These are phyloP conservation scores for Zygoascus sp. DNA, from an alignment of 1,139 yeast genomes.

Conservation along the genomic window DNA sequence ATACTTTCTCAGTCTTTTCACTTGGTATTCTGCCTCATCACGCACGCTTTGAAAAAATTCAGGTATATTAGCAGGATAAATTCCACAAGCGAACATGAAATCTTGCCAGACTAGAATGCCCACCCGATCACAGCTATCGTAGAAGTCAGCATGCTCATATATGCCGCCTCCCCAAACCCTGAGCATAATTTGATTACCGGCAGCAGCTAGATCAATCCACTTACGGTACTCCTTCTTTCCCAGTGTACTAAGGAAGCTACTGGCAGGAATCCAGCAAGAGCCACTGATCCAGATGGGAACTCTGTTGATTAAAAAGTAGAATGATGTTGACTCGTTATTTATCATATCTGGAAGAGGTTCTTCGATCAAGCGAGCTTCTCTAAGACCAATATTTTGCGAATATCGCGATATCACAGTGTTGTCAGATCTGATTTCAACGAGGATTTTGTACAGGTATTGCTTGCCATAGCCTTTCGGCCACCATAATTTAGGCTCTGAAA, in stretches of 20 bases:
- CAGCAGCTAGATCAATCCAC: slow-evolving; percentile 34
- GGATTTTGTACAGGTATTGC: slow-evolving; percentile 11
- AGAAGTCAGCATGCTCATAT: slow-evolving; percentile 40
- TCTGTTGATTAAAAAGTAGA: slow-evolving; percentile 40
- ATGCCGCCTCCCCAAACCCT: slow-evolving; percentile 49
- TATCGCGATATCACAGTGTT: slow-evolving; percentile 14
- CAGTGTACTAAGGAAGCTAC: slow-evolving; percentile 35
- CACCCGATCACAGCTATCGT: slow-evolving; percentile 39
- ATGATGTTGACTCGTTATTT: slow-evolving; percentile 20
- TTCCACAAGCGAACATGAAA: slow-evolving; percentile 49
- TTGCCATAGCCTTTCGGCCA: slow-evolving; percentile 14
- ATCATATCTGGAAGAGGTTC: slow-evolving; percentile 23
- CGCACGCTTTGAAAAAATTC: slow-evolving; percentile 27
- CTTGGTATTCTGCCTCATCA: slow-evolving; percentile 35
- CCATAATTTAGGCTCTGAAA: slow-evolving; percentile 13
- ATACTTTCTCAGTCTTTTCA: slow-evolving; percentile 30
- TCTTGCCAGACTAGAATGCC: slow-evolving; percentile 49
- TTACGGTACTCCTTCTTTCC: slow-evolving; percentile 33
- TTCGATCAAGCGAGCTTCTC: slow-evolving; percentile 41
- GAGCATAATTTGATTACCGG: slow-evolving; percentile 42
- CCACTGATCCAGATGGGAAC: slow-evolving; percentile 38
- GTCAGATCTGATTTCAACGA: slow-evolving; percentile 14
- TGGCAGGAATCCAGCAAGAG: slow-evolving; percentile 46
- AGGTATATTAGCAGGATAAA: slow-evolving; percentile 34
- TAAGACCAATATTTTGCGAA: slow-evolving; percentile 33